Evolutionary conservation across 2,329 filamentous ascomycete species (phyloP), one percentile per base, ranked within the genome.

Genomic region (Aspergillus spinulosporus): DNA sequence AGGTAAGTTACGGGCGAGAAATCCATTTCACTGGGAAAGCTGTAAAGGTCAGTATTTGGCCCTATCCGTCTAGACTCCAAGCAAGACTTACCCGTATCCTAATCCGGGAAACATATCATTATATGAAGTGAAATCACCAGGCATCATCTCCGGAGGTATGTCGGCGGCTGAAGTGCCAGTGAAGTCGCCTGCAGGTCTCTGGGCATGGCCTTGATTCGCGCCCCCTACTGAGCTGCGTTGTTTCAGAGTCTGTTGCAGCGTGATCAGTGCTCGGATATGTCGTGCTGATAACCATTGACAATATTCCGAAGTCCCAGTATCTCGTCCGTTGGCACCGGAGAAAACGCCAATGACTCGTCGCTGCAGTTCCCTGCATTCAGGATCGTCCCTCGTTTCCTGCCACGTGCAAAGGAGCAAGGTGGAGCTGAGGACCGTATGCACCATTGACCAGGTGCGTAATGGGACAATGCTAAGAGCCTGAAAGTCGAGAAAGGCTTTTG

Each of bases 361-460:
- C 49, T 71, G 69, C 12, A 71, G 31, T 21, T 61, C 56, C 5
- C 62, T 64, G 39, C 68, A 71, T 48, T 69, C 66, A 0, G 59
- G 32, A 36, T 72, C 67, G 48, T 69, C 60, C 3, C 66, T 64
- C 0, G 68, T 68, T 47, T 70, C 68, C 46, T 69, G 65, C 69
- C 69, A 72, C n/a, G 70, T 67, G 21, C 67, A 71, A 8, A 72
- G 64, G 9, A 72, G 63, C 5, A 72, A 51, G 0, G 69, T 69
- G 2, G 69, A 72, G 45, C 69, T 71, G 0, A 72, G 55, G 1
- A 69, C 69, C 0, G 69, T 71, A 47, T 72, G 69, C 3, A 72
- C 65, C 69, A 72, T 72, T 1, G 69, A 72, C 69, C 69, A 72
- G 15, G 56, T 72, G 0, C 69, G 61, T 12, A 71, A 40, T 0